Percentiles rank a stretch among this genome's conserved stretches.
These are phyloP conservation scores for Austropuccinia psidii DNA, from an alignment of 1,284 basidiomycete genomes.

Conservation along the genomic window DNA sequence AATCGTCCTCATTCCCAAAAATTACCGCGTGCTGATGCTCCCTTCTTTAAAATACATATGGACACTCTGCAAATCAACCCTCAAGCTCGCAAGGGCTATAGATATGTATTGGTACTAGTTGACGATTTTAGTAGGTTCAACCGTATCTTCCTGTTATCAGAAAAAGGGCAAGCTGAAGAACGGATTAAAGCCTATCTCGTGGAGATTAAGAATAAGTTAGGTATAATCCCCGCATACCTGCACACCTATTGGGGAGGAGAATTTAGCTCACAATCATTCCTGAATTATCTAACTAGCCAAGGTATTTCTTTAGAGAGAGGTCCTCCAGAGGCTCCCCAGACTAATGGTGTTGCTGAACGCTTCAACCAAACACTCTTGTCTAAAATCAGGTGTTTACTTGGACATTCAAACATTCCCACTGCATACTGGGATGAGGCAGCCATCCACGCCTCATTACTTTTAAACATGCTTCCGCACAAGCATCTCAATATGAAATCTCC, in stretches of 20 bases:
- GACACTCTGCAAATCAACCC: background rate
- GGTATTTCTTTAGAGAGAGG: background rate
- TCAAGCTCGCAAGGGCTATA: background rate
- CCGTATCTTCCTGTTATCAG: background rate
- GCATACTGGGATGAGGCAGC: background rate
- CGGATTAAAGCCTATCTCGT: background rate
- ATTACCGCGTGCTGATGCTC: no score
- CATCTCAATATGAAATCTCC: background rate
- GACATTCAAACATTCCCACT: background rate
- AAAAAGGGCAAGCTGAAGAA: background rate
- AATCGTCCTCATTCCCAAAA: no score
- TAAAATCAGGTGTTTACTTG: background rate
- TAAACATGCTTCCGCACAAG: background rate
- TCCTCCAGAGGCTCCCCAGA: background rate
- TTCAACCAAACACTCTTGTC: background rate
- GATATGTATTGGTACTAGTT: background rate
- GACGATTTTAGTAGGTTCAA: constrained; percentile 6
- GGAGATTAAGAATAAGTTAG: background rate
- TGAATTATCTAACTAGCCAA: background rate
- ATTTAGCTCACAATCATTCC: background rate
- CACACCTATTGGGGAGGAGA: background rate
- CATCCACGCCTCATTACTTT: background rate
- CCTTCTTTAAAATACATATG: background rate
- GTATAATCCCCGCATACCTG: background rate
- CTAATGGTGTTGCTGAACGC: background rate